Percentiles rank a stretch among this genome's conserved stretches.
These are phyloP conservation scores for Lepiota brunneoincarnata DNA, from an alignment of 768 basidiomycete genomes.

Conservation along the genomic window DNA sequence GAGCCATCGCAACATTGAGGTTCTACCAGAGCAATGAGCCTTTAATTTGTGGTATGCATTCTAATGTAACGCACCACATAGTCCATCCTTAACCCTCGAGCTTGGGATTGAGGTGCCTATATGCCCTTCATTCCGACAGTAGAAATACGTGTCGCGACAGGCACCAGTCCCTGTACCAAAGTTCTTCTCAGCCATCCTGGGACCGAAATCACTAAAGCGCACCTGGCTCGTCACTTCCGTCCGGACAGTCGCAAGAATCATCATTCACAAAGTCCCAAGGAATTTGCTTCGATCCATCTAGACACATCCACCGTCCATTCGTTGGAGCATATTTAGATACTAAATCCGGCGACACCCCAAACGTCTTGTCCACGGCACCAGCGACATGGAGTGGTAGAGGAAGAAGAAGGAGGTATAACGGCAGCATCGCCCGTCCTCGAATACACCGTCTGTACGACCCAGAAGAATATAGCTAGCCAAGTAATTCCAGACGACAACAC, in stretches of 20 bases:
- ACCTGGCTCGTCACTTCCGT: conserved; percentile 97
- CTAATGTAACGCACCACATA: conserved; percentile 68
- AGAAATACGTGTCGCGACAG: conserved; percentile 73
- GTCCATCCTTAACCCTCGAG: conserved; percentile 86
- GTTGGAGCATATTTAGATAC: conserved; percentile 54
- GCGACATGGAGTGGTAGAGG: conserved; percentile 39
- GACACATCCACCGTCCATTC: conserved; percentile 68
- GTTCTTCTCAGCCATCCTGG: conserved; percentile 1
- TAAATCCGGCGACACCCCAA: conserved; percentile 57
- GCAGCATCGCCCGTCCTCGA: conserved; percentile 36
- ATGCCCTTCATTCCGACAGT: conserved; percentile 87
- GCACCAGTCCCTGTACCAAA: conserved; percentile 71
- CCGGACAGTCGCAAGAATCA: conserved; percentile 91
- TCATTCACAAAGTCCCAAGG: conserved; percentile 85
- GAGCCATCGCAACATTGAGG: conserved; percentile 94
- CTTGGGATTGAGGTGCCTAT: conserved; percentile 75
- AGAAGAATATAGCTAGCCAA: conserved; percentile 4
- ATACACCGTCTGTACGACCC: background rate
- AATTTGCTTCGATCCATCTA: conserved; percentile 79
- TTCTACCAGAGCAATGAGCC: conserved; percentile 47
- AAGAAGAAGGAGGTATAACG: conserved; percentile 47
- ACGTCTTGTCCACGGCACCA: conserved; percentile 43
- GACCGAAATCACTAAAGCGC: conserved; percentile 9
- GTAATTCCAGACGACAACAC: conserved; percentile 11
- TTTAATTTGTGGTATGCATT: background rate